Conservation (phyloP, 257 asterid genomes). For the Coffea canephora region DNA sequence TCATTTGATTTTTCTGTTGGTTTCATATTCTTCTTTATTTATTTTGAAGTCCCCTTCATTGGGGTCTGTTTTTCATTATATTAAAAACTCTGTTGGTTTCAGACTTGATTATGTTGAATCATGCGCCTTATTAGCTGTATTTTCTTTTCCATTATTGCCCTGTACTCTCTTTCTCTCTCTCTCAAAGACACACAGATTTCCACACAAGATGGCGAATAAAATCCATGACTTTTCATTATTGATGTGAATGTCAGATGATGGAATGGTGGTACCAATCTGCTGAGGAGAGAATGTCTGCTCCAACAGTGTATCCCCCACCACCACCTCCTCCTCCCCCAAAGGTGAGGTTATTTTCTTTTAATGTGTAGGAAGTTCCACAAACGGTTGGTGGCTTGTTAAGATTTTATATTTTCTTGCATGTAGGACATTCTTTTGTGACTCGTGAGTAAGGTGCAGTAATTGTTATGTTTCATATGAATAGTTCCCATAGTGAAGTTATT, state of each 20-base stretch:
- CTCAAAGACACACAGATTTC: background rate
- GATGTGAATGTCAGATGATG: slow-evolving; percentile 72
- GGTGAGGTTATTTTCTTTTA: slow-evolving; percentile 35
- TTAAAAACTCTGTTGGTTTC: background rate
- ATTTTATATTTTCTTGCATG: background rate
- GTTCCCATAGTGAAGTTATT: background rate
- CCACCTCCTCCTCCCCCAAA: slow-evolving; percentile 96
- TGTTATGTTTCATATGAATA: background rate
- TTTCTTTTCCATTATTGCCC: background rate
- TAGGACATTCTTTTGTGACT: background rate
- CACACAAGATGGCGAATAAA: background rate
- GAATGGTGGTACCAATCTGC: slow-evolving; percentile 99
- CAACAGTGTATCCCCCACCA: slow-evolving; percentile 95
- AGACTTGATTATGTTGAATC: background rate
- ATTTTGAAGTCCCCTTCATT: background rate
- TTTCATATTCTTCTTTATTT: background rate
- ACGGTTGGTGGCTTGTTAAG: background rate
- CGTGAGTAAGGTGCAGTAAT: background rate
- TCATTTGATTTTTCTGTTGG: background rate
- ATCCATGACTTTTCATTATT: background rate
- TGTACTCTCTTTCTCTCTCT: background rate
- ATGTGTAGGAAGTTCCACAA: background rate
- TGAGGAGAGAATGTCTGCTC: slow-evolving; percentile 98
- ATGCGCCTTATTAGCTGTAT: background rate
- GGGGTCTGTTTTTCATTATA: background rate